phyloP scores from a whole-genome alignment of 352 stramenopile species.

The Phytophthora citricola region DNA sequence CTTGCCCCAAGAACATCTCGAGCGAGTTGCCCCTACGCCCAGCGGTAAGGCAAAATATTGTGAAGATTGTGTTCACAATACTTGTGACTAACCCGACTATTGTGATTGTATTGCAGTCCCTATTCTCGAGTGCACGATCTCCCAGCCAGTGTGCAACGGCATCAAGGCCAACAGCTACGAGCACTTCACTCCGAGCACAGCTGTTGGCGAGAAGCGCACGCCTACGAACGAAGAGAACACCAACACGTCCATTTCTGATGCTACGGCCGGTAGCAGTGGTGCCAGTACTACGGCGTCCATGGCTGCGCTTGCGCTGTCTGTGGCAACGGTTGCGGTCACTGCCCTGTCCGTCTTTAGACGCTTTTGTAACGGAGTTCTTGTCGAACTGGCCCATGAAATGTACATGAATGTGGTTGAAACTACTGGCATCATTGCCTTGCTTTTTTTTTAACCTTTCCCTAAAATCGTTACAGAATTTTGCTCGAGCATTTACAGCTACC shows the following conservation, averaged over 20 bases:
- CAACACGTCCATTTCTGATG: not conserved
- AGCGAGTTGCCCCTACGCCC: slow-evolving; percentile 47
- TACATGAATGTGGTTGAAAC: slow-evolving; percentile 17
- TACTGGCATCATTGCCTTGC: not conserved
- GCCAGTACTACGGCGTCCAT: slow-evolving; percentile 12
- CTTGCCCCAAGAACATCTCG: slow-evolving; percentile 56
- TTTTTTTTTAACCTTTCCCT: too few species aligned
- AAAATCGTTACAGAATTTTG: too few species aligned
- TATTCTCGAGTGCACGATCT: slow-evolving; percentile 42
- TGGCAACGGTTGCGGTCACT: slow-evolving; percentile 22
- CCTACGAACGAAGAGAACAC: slow-evolving; percentile 35
- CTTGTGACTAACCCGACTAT: not conserved
- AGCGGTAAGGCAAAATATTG: slow-evolving; percentile 25
- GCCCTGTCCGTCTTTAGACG: slow-evolving; percentile 31
- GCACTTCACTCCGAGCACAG: slow-evolving; percentile 15
- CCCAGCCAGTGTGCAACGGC: slow-evolving; percentile 50
- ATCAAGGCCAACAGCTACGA: slow-evolving; percentile 40
- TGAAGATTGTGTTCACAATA: not conserved
- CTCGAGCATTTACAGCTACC: too few species aligned
- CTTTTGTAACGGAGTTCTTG: not conserved
- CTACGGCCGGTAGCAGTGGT: slow-evolving; percentile 11
- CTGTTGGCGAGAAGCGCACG: slow-evolving; percentile 35
- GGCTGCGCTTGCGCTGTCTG: slow-evolving; percentile 21
- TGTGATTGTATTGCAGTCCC: slow-evolving; percentile 24
- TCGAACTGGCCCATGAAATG: slow-evolving; percentile 12